Base-by-base conservation (phyloP, 2,329 filamentous ascomycete genomes). In the Samsoniella hepiali region DNA sequence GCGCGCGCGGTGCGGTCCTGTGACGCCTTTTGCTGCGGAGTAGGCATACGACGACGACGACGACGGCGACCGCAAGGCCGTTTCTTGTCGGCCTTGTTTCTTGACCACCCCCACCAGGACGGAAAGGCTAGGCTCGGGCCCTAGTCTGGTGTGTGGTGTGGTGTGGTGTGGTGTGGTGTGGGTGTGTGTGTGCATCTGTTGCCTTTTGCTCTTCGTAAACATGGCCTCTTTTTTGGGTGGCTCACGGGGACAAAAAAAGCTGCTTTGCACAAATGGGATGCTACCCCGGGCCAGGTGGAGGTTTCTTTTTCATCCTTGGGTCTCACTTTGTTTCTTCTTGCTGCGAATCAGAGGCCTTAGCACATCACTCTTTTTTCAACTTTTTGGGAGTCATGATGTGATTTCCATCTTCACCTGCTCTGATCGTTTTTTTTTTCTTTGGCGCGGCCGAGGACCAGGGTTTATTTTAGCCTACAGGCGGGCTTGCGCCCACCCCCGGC, bases 11-110 rank as follows among this genome's bases (percentile, higher is more conserved):
- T 49, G 56, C 36, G 56, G n/a, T 51, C 57, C 34, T 59, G 57
- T 59, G 57, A 59, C 45, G 57, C 40, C 10, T 29, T 36, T 9
- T 27, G 22, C n/a, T 40, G 57, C 45, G 57, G 34, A 51, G 57
- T 3, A 32, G n/a, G 57, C 34, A 59, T 59, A 59, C 57, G 45
- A 51, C 45, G 22, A 4, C 40, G 9, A 17, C 51, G 34, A 29
- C 22, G 22, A 22, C 22, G 22, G 22, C 22, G 22, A 22, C 22
- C 22, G 22, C 22, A 22, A 22, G 15, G 13, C 27, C 49, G 17
- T 36, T 51, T 51, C 15, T 11, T n/a, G 2, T 11, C 10, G 22
- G 27, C 8, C n/a, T 11, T 54, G 34, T 8, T 3, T 40, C n/a
- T 36, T 57, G 29, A n/a, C 54, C 29, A 22, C 36, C 53, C n/a